Base-by-base conservation (phyloP, 345 rosid species). In the Sonneratia alba region DNA sequence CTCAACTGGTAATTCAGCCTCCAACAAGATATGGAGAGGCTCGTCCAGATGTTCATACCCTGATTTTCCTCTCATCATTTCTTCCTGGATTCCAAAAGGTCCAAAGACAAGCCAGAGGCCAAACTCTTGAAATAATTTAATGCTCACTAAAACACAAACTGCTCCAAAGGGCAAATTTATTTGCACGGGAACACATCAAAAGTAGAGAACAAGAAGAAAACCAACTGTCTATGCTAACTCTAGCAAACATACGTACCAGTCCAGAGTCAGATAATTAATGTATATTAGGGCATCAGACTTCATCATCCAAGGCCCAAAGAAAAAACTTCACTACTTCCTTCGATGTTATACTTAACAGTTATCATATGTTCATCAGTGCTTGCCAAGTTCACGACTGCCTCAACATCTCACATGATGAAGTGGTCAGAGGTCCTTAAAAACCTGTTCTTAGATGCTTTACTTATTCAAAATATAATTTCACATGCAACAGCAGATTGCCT, bases 41-140 rank as follows among this genome's bases (percentile, higher is more conserved):
- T 96, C 98, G 76, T 87, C 91, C 67, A 96, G 83, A 76, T 96
- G 99, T 77, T 96, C 98, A 72, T 89, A 96, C 32, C 99, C 99
- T 11, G 93, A 91, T 70, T 92, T 96, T 68, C 98, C 99, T 80
- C 98, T 87, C 96, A 92, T 83, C 83, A 91, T 79, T 75, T 92
- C 98, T 79, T 96, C 99, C 99, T 96, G 70, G 67, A 80, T 74
- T 16, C 9, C 21, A 57, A 21, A 43, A 13, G 32, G 0, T 11
- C 3, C 32, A 57, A 37, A 13, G 27, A 12, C 66, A 27, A 13
- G 38, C 27, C 66, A 62, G 1, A 32, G 9, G 16, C 32, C 38
- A 62, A 62, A 62, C 16, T 59, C 64, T 62, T 12, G 32, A 11
- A 13, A 13, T 32, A 27, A 62, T 34, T 42, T 42, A 42, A 14